Base-by-base conservation (phyloP, 257 asterid genomes). In the Sherardia arvensis region DNA sequence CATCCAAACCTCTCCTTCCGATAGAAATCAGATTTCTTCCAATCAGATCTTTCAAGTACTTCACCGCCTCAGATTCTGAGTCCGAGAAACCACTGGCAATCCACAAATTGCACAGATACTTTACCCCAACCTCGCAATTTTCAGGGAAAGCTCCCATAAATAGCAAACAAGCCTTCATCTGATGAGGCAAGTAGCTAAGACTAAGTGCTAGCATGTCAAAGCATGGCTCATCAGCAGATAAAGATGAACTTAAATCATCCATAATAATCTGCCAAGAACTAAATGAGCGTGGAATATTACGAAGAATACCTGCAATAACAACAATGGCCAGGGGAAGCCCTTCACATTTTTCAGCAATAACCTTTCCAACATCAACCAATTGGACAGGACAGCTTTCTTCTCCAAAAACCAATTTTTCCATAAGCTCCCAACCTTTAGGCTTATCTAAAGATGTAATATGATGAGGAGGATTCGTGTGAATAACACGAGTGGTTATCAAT, bases 101-200 rank as follows among this genome's bases (percentile, higher is more conserved):
- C 59, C 32, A 54, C 29, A 54, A 54, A 22, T 54, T 25, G n/a
- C 9, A 11, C 15, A 54, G 9, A 7, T 23, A 21, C 12, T 54
- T 11, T 2, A 54, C 79, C 18, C 53, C 62, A 65, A 81, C 73
- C 47, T 73, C 81, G 43, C 30, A 26, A 63, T 73, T 64, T 69
- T 66, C 76, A 0, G 80, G 79, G 30, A 81, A 78, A 26, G 72
- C 76, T n/a, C 83, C 80, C 65, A 81, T 62, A 60, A 73, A 78
- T 26, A 81, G 77, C 48, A 68, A 73, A 32, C 86, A 81, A 3
- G 78, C 69, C 56, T 76, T 78, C 34, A 81, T 57, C 64, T 76
- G 78, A 20, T 69, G 77, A 30, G 80, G 84, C 53, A 81, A 54
- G 71, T 71, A 62, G 26, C 69, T 66, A 28, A 69, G 70, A 53